Evolutionary conservation across 139 green algal species (phyloP), one percentile per base, ranked within the genome.

Genomic region (Haematococcus sp.): DNA sequence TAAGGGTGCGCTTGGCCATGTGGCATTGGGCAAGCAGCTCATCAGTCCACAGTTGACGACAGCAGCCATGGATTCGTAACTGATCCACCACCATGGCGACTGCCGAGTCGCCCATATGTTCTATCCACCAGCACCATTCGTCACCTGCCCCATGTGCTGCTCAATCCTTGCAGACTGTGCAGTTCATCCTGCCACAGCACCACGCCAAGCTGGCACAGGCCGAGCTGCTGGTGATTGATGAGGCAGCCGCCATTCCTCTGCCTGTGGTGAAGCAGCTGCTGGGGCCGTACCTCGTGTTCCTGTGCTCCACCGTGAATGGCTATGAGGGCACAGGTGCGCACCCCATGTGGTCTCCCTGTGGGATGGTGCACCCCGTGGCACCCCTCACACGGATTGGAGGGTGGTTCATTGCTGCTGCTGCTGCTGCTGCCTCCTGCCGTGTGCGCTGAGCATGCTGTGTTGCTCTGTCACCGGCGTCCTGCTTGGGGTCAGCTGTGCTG

Each of bases 181-280:
- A 98, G 88, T 99, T 98, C 85, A 94, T 99, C 68, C 88, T 94
- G 81, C 95, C 95, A 22, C 92, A 98, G 83, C 90, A 98, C 82
- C 76, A 92, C 58, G 87, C 89, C 25, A 84, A 86, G 70, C 86
- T 98, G 71, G 82, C 83, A 11, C 90, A 97, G 82, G 95, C 95
- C 7, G 95, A 99, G 90, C 89, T 99, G 73, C 77, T 99, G 46
- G 93, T 99, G 13, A 98, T 99, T 68, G 95, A 99, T 74, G 95
- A 99, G 83, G 94, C 94, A 16, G 94, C 94, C 0, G 94, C 94
- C 61, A 99, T 99, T 71, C 95, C 95, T 1, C 84, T 99, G 74
- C 93, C 95, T 0, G 63, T 94, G 54, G 95, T 99, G 20, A 96
- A 95, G 78, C 34, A 76, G 30, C 85, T 99, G 83, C 84, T 99